These are phyloP conservation scores for Arthromyces matolae DNA, from an alignment of 768 basidiomycete species.

Conservation along the genomic window DNA sequence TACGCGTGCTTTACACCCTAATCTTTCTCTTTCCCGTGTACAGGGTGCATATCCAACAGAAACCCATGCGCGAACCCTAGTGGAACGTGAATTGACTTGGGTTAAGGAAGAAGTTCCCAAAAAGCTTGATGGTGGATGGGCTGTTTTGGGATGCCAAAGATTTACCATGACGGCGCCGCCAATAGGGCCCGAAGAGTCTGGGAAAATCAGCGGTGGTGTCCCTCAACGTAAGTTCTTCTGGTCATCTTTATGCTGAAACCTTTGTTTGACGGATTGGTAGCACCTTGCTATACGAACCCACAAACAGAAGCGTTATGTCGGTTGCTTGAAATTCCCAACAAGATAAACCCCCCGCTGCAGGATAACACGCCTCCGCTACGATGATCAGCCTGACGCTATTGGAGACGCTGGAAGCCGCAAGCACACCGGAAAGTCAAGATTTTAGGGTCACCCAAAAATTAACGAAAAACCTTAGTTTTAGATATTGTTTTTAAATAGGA, in stretches of 20 bases:
- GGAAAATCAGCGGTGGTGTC: not conserved
- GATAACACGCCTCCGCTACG: no score
- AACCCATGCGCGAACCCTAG: slow-evolving; percentile 44
- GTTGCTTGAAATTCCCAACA: slow-evolving; percentile 78
- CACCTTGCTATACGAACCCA: slow-evolving; percentile 77
- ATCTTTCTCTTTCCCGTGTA: slow-evolving; percentile 50
- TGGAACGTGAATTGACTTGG: slow-evolving; percentile 64
- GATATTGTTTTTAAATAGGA: no score
- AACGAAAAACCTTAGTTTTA: no score
- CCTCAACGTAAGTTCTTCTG: slow-evolving; percentile 35
- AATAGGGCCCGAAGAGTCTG: slow-evolving; percentile 30
- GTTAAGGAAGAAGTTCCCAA: slow-evolving; percentile 52
- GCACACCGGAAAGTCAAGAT: no score
- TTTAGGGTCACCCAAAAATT: no score
- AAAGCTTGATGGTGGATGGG: slow-evolving; percentile 31
- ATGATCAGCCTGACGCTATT: no score
- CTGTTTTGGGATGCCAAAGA: slow-evolving; percentile 54
- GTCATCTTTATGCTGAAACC: slow-evolving; percentile 23
- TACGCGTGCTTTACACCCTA: slow-evolving; percentile 79
- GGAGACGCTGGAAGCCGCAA: no score
- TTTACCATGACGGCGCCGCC: slow-evolving; percentile 65
- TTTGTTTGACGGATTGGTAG: slow-evolving; percentile 33
- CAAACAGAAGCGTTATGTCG: slow-evolving; percentile 85
- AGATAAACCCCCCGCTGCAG: slow-evolving; percentile 30
- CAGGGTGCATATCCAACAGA: slow-evolving; percentile 63